Conservation (phyloP, 2,329 filamentous ascomycete species). For the Ophiocordyceps sinensis region DNA sequence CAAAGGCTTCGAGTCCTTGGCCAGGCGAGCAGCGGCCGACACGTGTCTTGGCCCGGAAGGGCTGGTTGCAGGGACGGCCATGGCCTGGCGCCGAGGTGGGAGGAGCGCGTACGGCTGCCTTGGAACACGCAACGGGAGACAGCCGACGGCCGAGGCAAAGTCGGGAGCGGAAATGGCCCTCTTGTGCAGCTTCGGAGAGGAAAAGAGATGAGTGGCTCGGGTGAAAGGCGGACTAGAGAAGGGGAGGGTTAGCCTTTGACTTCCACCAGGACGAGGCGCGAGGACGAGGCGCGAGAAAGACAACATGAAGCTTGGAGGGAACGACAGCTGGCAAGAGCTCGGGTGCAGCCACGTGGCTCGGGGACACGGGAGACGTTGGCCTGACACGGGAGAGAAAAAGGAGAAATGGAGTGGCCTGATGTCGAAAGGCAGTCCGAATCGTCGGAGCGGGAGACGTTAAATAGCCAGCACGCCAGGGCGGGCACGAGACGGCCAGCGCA, state of each 20-base stretch:
- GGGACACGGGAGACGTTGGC: background rate
- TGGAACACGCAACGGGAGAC: constrained; percentile 1
- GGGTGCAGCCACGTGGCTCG: no score
- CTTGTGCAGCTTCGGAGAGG: constrained; percentile 25
- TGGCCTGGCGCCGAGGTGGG: constrained; percentile 5
- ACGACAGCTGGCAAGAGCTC: no score
- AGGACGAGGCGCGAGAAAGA: background rate
- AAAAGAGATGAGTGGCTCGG: constrained; percentile 4
- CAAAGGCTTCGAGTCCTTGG: no score
- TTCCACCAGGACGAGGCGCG: background rate
- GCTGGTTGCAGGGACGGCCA: constrained; percentile 2
- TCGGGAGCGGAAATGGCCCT: constrained; percentile 35
- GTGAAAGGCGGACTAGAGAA: constrained; percentile 4
- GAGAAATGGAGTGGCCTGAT: constrained; percentile 2
- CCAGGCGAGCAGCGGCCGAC: background rate
- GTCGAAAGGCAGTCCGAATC: background rate
- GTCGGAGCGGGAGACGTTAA: background rate
- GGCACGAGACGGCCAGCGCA: background rate
- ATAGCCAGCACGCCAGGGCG: background rate
- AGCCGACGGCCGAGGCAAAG: constrained; percentile 16
- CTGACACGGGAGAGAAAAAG: background rate
- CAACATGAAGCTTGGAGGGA: no score
- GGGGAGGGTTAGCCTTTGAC: no score
- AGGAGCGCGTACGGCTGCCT: constrained; percentile 6
- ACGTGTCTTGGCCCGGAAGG: background rate